A percentile compares a stretch with the other conserved stretches of the same genome.
Conservation (phyloP, 371 early-diverging fungal species). For the Capniomyces stellatus region DNA sequence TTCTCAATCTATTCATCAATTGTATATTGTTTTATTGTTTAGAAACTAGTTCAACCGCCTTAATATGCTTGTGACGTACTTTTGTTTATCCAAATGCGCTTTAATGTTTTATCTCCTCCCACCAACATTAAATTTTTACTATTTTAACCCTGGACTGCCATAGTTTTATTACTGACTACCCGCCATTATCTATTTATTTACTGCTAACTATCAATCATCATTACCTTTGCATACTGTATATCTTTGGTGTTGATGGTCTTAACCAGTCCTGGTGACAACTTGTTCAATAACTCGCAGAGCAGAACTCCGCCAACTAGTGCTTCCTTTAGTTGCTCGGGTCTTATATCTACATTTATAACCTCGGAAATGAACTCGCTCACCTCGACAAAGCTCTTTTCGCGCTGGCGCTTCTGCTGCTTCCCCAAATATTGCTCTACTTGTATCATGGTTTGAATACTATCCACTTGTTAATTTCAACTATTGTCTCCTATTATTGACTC, state of each 20-base stretch:
- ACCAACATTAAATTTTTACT: no score
- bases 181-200: no score
- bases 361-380: not conserved
- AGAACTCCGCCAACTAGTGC: slow-evolving; percentile 57
- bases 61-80: no score
- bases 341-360: not conserved
- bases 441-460: not conserved
- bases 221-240: slow-evolving; percentile 56
- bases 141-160: no score
- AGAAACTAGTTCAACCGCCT: not conserved
- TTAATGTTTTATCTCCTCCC: no score
- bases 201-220: no score
- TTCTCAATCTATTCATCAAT: slow-evolving; percentile 53
- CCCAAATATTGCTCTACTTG: not conserved
- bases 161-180: no score
- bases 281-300: slow-evolving; percentile 61
- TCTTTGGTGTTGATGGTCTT: slow-evolving; percentile 43
- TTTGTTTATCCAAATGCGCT: no score
- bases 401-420: not conserved
- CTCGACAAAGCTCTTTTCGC: not conserved
- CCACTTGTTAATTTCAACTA: no score
- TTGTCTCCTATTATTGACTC: no score
- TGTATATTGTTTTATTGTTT: not conserved
- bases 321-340: not conserved
- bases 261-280: slow-evolving; percentile 47